These are phyloP conservation scores for Annulohypoxylon truncatum DNA, from an alignment of 2,329 filamentous ascomycete genomes.

Conservation along the genomic window DNA sequence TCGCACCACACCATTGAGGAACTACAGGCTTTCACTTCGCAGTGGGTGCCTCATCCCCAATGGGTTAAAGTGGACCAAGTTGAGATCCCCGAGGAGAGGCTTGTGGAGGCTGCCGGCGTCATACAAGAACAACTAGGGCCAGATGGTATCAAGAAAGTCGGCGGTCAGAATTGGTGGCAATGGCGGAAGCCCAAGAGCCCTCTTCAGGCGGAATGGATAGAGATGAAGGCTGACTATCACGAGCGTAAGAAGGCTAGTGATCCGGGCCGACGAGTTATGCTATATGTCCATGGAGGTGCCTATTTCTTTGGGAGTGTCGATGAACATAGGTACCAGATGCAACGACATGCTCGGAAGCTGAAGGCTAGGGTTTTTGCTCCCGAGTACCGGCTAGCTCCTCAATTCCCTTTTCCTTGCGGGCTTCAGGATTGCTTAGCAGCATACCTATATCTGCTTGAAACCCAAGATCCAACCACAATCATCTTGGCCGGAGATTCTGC, in stretches of 20 bases:
- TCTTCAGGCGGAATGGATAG: conserved; percentile 91
- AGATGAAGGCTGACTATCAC: conserved; percentile 87
- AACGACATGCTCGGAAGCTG: conserved; percentile 92
- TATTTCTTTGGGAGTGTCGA: conserved; percentile 97
- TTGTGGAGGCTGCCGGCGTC: conserved; percentile 73
- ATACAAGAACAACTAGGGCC: conserved; percentile 81
- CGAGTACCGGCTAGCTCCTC: conserved; percentile 86
- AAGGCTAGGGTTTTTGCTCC: conserved; percentile 90
- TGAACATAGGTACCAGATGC: conserved; percentile 98
- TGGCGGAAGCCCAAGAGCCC: conserved; percentile 77
- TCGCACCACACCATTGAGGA: conserved; percentile 94
- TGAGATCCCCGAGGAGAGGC: conserved; percentile 71
- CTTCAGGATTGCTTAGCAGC: conserved; percentile 89
- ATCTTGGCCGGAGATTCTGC: conserved; percentile 93
- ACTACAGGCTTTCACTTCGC: conserved; percentile 87
- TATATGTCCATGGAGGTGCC: conserved; percentile 93
- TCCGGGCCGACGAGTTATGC: conserved; percentile 79
- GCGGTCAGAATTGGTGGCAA: conserved; percentile 89
- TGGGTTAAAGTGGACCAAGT: conserved; percentile 86
- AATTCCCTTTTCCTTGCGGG: conserved; percentile 95
- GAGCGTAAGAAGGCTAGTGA: conserved; percentile 73
- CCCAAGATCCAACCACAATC: conserved; percentile 83
- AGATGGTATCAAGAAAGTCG: conserved; percentile 78
- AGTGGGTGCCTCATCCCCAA: conserved; percentile 89
- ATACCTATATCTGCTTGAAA: conserved; percentile 83